A percentile compares a stretch with the other conserved stretches of the same genome.
Conservation (phyloP, 2,329 filamentous ascomycete species). For the Fusarium sp. region DNA sequence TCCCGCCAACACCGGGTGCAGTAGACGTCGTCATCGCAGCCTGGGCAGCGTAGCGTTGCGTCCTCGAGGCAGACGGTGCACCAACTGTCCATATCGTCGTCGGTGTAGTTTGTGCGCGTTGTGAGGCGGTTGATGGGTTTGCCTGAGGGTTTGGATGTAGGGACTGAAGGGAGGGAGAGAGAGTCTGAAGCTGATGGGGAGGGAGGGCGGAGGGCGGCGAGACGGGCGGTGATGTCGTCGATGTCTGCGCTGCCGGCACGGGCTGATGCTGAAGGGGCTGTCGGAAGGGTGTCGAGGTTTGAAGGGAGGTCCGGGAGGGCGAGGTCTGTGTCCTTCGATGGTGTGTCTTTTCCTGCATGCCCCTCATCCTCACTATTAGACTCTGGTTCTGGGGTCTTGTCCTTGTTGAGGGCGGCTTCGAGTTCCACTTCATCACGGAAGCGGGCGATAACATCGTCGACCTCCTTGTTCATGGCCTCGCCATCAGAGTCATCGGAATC, state of each 20-base stretch:
- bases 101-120: slow-evolving; percentile 62
- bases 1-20: slow-evolving; percentile 84
- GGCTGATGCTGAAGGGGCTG: slow-evolving; percentile 23
- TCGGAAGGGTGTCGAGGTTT: slow-evolving; percentile 51
- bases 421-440: slow-evolving; percentile 59
- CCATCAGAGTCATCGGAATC: slow-evolving; percentile 61
- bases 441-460: slow-evolving; percentile 57
- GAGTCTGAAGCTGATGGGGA: slow-evolving; percentile 38
- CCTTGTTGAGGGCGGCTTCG: slow-evolving; percentile 36
- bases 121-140: slow-evolving; percentile 52
- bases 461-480: slow-evolving; percentile 58
- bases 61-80: slow-evolving; percentile 87
- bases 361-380: slow-evolving; percentile 13
- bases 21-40: slow-evolving; percentile 78
- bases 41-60: slow-evolving; percentile 76
- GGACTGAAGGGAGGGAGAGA: slow-evolving; percentile 60
- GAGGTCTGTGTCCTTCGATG: slow-evolving; percentile 40
- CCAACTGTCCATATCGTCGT: slow-evolving; percentile 81
- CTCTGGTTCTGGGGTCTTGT: slow-evolving; percentile 23
- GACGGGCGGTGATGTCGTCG: slow-evolving; percentile 61
- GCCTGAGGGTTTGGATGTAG: slow-evolving; percentile 60
- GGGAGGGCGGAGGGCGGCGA: slow-evolving; percentile 61
- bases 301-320: slow-evolving; percentile 60
- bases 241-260: slow-evolving; percentile 43
- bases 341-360: slow-evolving; percentile 33